phyloP scores from a whole-genome alignment of 352 stramenopile species.

The Globisporangium solare region DNA sequence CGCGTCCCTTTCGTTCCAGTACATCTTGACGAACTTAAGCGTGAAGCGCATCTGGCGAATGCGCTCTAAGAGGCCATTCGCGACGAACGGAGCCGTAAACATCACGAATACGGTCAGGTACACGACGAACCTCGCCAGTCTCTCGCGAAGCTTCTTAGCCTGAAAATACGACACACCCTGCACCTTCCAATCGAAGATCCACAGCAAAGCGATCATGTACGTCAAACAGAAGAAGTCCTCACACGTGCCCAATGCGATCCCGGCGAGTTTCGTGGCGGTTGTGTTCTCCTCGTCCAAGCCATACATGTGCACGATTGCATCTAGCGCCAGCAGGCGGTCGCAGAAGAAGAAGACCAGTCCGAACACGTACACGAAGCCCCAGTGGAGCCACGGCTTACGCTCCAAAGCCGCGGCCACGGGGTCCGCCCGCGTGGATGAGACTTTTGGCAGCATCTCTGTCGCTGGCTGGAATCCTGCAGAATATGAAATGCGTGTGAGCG shows the following conservation, averaged over 20 bases:
- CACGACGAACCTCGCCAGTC: conserved; percentile 19
- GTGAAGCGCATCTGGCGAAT: conserved; percentile 37
- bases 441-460: no score
- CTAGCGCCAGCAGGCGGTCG: conserved; percentile 14
- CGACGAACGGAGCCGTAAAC: conserved; percentile 21
- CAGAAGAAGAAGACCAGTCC: conserved; percentile 21
- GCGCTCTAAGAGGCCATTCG: conserved; percentile 33
- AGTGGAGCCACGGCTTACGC: conserved; percentile 6
- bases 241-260: conserved; percentile 14
- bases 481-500: no score
- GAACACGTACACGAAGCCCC: conserved; percentile 17
- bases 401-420: not conserved
- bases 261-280: conserved; percentile 11
- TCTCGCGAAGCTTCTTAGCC: not conserved
- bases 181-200: conserved; percentile 14
- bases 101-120: conserved; percentile 26
- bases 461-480: no score
- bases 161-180: no score
- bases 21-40: conserved; percentile 40
- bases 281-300: conserved; percentile 14
- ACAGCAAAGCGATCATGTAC: conserved; percentile 21
- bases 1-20: conserved; percentile 29
- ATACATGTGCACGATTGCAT: conserved; percentile 23
- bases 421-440: not conserved
- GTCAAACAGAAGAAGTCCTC: conserved; percentile 29